Percentiles rank a stretch among this genome's conserved stretches.
These are phyloP conservation scores for Chytriomyces sp. DNA, from an alignment of 192 early-diverging fungal genomes.

Conservation along the genomic window DNA sequence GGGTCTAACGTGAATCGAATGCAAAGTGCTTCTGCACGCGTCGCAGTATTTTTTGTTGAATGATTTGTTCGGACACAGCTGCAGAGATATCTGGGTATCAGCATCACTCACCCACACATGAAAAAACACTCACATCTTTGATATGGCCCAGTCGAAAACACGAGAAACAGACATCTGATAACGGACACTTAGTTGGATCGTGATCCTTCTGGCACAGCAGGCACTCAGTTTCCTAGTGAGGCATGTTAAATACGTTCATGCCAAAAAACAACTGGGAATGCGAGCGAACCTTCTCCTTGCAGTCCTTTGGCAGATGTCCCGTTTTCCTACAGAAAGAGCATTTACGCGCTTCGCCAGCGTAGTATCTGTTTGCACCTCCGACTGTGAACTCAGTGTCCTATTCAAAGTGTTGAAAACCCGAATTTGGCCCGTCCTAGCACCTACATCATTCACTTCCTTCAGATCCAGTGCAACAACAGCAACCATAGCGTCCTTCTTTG, in stretches of 20 bases:
- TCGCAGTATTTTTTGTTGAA: constrained; percentile 6
- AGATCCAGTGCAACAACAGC: neutral
- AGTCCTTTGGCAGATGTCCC: constrained; percentile 13
- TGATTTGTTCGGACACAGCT: neutral
- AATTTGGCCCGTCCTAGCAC: no score
- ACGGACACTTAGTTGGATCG: constrained; percentile 22
- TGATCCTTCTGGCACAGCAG: constrained; percentile 28
- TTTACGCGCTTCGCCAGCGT: constrained; percentile 5
- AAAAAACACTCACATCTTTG: neutral
- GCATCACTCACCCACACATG: no score
- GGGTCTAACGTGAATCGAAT: constrained; percentile 12
- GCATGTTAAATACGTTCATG: no score
- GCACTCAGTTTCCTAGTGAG: constrained; percentile 20
- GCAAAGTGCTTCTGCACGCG: neutral
- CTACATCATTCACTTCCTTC: no score
- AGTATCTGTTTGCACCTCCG: constrained; percentile 2
- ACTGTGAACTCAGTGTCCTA: no score
- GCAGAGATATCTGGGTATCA: neutral
- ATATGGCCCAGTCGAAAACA: constrained; percentile 21
- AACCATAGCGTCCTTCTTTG: constrained; percentile 3
- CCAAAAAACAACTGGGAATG: no score
- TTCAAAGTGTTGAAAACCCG: no score
- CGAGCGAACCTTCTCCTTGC: constrained; percentile 24
- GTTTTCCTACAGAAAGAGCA: constrained; percentile 27
- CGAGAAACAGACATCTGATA: constrained; percentile 17